Conservation (phyloP, 2,329 filamentous ascomycete genomes). For the Pseudonectria buxi region DNA sequence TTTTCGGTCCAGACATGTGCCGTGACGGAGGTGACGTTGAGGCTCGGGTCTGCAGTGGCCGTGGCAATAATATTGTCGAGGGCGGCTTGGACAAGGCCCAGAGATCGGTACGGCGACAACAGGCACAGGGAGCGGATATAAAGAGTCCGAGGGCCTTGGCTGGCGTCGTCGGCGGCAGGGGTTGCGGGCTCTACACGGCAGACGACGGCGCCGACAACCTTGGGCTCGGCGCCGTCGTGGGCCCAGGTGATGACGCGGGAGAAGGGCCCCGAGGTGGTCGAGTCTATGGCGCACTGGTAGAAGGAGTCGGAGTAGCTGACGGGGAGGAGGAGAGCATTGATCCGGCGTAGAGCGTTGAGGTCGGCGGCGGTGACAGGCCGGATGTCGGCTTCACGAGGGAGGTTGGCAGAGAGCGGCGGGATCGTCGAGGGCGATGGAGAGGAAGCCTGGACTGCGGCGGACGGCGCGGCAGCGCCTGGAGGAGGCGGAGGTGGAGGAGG, state of each 20-base stretch:
- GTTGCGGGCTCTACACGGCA: conserved; percentile 52
- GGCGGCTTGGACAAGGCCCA: conserved; percentile 53
- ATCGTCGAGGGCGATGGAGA: conserved; percentile 15
- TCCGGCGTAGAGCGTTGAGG: conserved; percentile 53
- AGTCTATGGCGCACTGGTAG: conserved; percentile 49
- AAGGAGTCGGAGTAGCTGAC: conserved; percentile 59
- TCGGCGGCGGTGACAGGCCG: conserved; percentile 43
- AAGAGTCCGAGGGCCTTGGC: conserved; percentile 36
- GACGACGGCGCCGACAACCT: conserved; percentile 55
- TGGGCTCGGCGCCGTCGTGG: conserved; percentile 35
- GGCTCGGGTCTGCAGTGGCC: conserved; percentile 26
- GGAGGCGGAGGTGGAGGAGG: conserved; percentile 14
- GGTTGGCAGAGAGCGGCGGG: conserved; percentile 26
- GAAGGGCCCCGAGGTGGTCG: conserved; percentile 43
- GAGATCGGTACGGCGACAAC: conserved; percentile 54
- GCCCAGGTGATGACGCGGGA: conserved; percentile 55
- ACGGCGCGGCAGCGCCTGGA: conserved; percentile 7
- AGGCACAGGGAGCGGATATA: conserved; percentile 61
- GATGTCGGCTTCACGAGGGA: conserved; percentile 46
- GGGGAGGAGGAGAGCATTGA: conserved; percentile 58
- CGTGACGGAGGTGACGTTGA: conserved; percentile 42
- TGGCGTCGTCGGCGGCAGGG: conserved; percentile 9
- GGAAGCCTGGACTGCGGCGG: conserved; percentile 21
- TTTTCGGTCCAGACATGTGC: conserved; percentile 66
- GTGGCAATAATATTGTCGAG: conserved; percentile 45